Percentiles rank a stretch among this genome's conserved stretches.
phyloP scores from a whole-genome alignment of 805 yeast species.

The Kazachstania africana region DNA sequence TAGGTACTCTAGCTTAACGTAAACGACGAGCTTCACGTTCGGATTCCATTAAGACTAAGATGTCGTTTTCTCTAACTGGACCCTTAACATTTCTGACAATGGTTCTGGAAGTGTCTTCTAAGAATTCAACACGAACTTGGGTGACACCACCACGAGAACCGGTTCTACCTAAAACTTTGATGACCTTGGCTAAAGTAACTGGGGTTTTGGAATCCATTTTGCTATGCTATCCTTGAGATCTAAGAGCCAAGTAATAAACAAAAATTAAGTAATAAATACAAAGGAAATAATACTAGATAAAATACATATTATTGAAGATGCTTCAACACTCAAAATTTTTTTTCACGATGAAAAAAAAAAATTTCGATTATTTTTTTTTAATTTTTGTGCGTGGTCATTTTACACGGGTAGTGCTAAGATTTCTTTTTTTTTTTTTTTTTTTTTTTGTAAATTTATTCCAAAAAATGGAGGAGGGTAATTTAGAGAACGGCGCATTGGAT shows the following conservation, averaged over 20 bases:
- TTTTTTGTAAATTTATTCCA: no score
- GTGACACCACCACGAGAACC: conserved; percentile 99
- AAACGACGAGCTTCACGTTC: conserved; percentile 99
- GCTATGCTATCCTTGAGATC: conserved; percentile 7
- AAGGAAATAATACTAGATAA: neutral
- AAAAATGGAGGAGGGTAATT: no score
- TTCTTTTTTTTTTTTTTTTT: no score
- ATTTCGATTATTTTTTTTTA: no score
- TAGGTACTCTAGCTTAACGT: conserved; percentile 36
- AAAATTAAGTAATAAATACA: conserved; percentile 1
- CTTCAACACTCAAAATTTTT: neutral
- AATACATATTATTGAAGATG: neutral
- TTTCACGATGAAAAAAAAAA: no score
- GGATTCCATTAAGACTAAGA: conserved; percentile 98
- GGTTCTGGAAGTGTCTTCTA: conserved; percentile 90
- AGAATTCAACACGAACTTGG: conserved; percentile 95
- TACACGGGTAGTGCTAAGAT: no score
- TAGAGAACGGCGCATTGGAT: no score
- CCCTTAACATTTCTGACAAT: conserved; percentile 97
- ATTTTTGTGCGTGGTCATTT: neutral
- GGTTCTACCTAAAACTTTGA: conserved; percentile 99
- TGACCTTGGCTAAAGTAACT: conserved; percentile 98
- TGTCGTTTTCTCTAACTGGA: conserved; percentile 96
- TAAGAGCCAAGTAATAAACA: neutral
- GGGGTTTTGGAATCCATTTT: conserved; percentile 53